A percentile compares a stretch with the other conserved stretches of the same genome.
Conservation (phyloP, 768 basidiomycete genomes). For the Russula sp. region DNA sequence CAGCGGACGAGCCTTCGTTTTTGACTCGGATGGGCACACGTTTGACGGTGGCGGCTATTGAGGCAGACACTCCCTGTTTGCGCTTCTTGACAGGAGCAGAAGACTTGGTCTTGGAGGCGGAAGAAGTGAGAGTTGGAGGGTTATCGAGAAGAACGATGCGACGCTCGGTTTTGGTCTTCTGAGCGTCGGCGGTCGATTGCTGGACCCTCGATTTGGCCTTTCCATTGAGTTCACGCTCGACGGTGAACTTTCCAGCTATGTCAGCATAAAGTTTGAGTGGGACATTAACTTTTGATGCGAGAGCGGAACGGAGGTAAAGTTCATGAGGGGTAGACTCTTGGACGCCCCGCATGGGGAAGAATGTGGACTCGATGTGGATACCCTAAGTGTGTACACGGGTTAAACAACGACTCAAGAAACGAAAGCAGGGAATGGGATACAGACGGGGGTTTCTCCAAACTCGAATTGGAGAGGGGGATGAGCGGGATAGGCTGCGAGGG, state of each 20-base stretch:
- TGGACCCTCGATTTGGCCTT: constrained; percentile 45
- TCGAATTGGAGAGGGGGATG: constrained; percentile 53
- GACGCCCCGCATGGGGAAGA: constrained; percentile 56
- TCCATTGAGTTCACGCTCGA: constrained; percentile 58
- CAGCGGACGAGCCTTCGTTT: constrained; percentile 34
- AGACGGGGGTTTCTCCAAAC: constrained; percentile 59
- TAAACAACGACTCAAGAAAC: neutral
- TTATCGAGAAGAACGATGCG: constrained; percentile 45
- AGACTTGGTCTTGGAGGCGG: constrained; percentile 38
- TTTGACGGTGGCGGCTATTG: constrained; percentile 19
- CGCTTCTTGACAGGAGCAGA: constrained; percentile 29
- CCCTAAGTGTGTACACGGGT: constrained; percentile 31
- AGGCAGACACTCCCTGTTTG: constrained; percentile 11
- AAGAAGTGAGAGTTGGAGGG: constrained; percentile 36
- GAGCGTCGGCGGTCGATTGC: constrained; percentile 37
- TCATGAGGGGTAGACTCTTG: constrained; percentile 63
- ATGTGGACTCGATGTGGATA: constrained; percentile 60
- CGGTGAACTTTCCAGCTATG: constrained; percentile 67
- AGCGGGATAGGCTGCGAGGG: constrained; percentile 51
- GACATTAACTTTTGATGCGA: constrained; percentile 54
- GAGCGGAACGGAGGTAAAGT: constrained; percentile 64
- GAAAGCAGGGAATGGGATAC: constrained; percentile 31
- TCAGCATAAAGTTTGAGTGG: constrained; percentile 73
- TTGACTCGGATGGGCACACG: constrained; percentile 28
- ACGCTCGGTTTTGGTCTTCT: constrained; percentile 47